phyloP scores from a whole-genome alignment of 768 basidiomycete species.

The Leccinellum albellum region DNA sequence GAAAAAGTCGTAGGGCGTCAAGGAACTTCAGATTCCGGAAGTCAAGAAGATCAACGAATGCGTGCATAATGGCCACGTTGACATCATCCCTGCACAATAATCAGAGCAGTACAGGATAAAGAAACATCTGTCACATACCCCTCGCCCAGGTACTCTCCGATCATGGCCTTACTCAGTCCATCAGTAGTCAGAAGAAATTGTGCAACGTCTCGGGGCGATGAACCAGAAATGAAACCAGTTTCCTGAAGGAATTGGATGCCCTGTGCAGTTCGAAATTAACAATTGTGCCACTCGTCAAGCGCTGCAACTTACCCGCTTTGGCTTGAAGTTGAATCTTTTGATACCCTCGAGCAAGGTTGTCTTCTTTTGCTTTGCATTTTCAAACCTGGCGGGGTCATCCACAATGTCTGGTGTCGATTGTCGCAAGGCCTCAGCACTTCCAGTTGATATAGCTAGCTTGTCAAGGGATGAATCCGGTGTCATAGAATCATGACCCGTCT shows the following conservation, averaged over 20 bases:
- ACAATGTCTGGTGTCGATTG: conserved; percentile 71
- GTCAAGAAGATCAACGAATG: conserved; percentile 91
- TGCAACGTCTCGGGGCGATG: conserved; percentile 74
- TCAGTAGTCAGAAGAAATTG: conserved; percentile 83
- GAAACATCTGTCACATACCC: conserved; percentile 52
- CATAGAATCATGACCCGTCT: conserved; percentile 46
- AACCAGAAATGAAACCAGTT: conserved; percentile 77
- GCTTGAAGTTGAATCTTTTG: conserved; percentile 97
- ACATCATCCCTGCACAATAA: conserved; percentile 64
- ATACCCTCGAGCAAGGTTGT: conserved; percentile 92
- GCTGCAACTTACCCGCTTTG: conserved; percentile 70
- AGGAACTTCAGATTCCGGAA: conserved; percentile 80
- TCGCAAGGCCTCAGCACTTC: conserved; percentile 54
- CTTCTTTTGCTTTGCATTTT: conserved; percentile 95
- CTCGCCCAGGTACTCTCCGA: conserved; percentile 98
- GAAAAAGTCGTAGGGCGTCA: conserved; percentile 82
- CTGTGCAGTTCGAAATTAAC: conserved; percentile 36
- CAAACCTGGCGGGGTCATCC: conserved; percentile 93
- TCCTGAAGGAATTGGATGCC: conserved; percentile 88
- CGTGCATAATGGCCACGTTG: conserved; percentile 94
- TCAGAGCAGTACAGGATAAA: conserved; percentile 1
- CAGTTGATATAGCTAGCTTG: conserved; percentile 43
- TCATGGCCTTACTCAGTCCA: conserved; percentile 91
- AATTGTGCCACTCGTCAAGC: background rate
- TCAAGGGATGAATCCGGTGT: conserved; percentile 59